phyloP scores from a whole-genome alignment of 352 stramenopile genomes.

The Phytophthora cactorum region DNA sequence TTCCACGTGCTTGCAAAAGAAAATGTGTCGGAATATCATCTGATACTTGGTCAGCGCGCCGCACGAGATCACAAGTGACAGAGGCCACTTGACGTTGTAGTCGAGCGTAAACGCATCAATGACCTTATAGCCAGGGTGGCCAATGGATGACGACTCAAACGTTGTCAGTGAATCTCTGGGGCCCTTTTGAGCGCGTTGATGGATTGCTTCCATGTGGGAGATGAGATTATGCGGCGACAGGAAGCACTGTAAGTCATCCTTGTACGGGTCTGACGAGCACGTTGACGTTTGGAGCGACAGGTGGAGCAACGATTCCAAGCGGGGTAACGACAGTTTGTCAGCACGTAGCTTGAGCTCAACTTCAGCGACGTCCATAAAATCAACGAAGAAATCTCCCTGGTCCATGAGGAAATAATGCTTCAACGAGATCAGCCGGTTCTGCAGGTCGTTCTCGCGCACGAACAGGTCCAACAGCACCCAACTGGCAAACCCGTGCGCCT shows the following conservation, averaged over 20 bases:
- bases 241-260: conserved; percentile 91
- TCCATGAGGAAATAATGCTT: conserved; percentile 99
- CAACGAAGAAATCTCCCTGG: conserved; percentile 98
- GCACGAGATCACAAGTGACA: conserved; percentile 97
- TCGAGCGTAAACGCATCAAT: conserved; percentile 97
- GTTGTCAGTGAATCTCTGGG: conserved; percentile 75
- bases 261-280: conserved; percentile 89
- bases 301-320: conserved; percentile 95
- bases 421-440: conserved; percentile 84
- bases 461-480: conserved; percentile 79
- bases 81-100: conserved; percentile 96
- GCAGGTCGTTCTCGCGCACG: conserved; percentile 83
- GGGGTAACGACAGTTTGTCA: conserved; percentile 87
- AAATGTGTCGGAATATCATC: conserved; percentile 98
- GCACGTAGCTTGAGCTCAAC: conserved; percentile 91
- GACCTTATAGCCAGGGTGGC: conserved; percentile 87
- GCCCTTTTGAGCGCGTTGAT: conserved; percentile 79
- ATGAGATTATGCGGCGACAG: conserved; percentile 91
- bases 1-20: conserved; percentile 99
- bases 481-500: conserved; percentile 84
- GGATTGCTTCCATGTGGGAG: conserved; percentile 93
- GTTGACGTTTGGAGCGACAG: conserved; percentile 94
- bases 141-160: conserved; percentile 70
- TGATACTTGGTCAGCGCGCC: conserved; percentile 97
- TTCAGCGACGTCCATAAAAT: conserved; percentile 98